Evolutionary conservation across 2,329 filamentous ascomycete species (phyloP).

Genomic region (Xylariaceae sp.): DNA sequence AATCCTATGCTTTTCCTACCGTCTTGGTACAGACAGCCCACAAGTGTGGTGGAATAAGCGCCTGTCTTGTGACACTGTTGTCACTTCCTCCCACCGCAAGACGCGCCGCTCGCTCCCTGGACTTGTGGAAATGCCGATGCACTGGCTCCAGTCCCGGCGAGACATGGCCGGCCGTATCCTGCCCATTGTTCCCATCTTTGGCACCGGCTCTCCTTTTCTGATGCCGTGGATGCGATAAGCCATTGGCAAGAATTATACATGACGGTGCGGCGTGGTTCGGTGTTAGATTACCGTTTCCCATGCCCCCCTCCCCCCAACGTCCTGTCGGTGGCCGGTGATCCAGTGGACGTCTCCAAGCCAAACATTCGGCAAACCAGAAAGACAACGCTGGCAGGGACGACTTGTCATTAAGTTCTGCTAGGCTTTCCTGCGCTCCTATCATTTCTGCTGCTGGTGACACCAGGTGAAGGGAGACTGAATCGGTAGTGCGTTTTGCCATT

Average conservation of each 20-base stretch:
- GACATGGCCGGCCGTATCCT: constrained; percentile 15
- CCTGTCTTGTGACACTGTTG: constrained; percentile 28
- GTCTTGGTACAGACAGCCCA: constrained; percentile 11
- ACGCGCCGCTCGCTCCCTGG: constrained; percentile 15
- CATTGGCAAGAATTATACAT: constrained; percentile 6
- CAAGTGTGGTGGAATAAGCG: constrained; percentile 26
- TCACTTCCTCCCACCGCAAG: constrained; percentile 17
- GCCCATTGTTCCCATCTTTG: constrained; percentile 1
- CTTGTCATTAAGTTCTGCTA: constrained; percentile 3
- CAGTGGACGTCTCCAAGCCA: constrained; percentile 6
- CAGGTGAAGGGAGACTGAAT: constrained; percentile 5
- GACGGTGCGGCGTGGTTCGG: constrained; percentile 13
- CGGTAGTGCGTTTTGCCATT: constrained; percentile 7
- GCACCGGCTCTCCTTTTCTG: constrained; percentile 5
- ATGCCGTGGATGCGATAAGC: constrained; percentile 2
- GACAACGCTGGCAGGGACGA: constrained; percentile 6
- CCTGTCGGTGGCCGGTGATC: constrained; percentile 12
- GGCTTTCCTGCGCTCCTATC: constrained; percentile 3
- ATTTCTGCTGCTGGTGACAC: constrained; percentile 3
- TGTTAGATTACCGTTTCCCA: constrained; percentile 5
- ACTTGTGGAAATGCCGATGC: constrained; percentile 19
- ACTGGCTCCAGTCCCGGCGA: constrained; percentile 18
- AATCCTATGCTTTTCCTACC: constrained; percentile 9
- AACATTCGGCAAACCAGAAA: constrained; percentile 5
- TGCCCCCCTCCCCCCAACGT: constrained; percentile 11